Percentiles rank a stretch among this genome's conserved stretches.
Evolutionary conservation across 208 protist genomes (phyloP).

Genomic region (Acanthamoeba lugdunensis): DNA sequence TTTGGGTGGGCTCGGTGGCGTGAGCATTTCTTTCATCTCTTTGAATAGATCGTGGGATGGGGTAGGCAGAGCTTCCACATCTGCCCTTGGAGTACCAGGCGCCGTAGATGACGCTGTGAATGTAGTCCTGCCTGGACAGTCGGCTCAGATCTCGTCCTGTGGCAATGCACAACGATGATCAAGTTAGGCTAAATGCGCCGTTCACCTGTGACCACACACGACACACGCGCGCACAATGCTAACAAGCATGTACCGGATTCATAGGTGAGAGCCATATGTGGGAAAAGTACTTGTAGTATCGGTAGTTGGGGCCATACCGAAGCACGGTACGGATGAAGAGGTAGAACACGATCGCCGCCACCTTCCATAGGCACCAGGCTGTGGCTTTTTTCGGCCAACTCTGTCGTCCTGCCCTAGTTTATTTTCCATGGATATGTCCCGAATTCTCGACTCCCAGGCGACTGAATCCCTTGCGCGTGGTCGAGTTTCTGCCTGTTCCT

Average conservation of each 20-base stretch:
- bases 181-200: background rate
- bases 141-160: slow-evolving; percentile 4
- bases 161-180: background rate
- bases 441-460: too few relatives aligned
- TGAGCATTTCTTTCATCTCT: too few relatives aligned
- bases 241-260: background rate
- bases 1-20: too few relatives aligned
- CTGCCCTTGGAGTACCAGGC: too few relatives aligned
- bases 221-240: too few relatives aligned
- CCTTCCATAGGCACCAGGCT: background rate
- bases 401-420: too few relatives aligned
- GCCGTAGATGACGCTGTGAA: slow-evolving; percentile 24
- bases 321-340: slow-evolving; percentile 63
- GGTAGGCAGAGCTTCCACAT: too few relatives aligned
- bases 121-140: background rate
- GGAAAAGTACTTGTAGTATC: slow-evolving; percentile 41
- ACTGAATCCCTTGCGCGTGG: too few relatives aligned
- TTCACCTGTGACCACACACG: background rate
- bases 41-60: too few relatives aligned
- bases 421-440: too few relatives aligned
- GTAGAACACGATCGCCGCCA: slow-evolving; percentile 69
- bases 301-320: slow-evolving; percentile 69
- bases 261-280: background rate
- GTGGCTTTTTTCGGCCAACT: too few relatives aligned
- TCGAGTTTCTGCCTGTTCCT: too few relatives aligned